Evolutionary conservation across 331 rosid species (phyloP), one percentile per base, ranked within the genome.

Genomic region (Spiraea crenata): DNA sequence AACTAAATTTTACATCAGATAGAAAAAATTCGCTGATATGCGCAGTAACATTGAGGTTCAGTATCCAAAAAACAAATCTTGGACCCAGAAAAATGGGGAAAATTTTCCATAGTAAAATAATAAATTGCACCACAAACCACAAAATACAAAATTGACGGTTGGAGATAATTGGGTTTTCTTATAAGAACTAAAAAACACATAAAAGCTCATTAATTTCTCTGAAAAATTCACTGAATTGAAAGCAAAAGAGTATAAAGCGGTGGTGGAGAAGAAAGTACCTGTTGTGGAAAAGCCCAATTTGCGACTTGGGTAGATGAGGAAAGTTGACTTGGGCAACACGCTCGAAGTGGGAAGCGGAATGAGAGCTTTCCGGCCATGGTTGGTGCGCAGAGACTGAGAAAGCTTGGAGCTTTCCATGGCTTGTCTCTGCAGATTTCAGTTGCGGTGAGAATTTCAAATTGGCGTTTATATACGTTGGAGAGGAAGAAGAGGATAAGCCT

Each of bases 341-440:
- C 31, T 51, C 15, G 76, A 81, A 72, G 52, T 66, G 14, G 65
- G 82, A 44, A 82, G 57, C 34, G 79, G 57, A 31, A 79, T 14
- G 35, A 77, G 70, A 73, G 77, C 41, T 25, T 66, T 84, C 51
- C 74, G 45, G 67, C 73, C 76, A 73, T 72, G 73, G 74, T 19
- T 46, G 12, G 63, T 3, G 62, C 6, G 35, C 1, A 55, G 49
- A 38, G 70, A 42, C 57, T 47, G 68, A 16, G 76, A 85, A 72
- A 79, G 79, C 78, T 80, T 77, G 70, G 72, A 34, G 82, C 47
- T 64, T 49, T 79, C 86, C 91, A 84, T 83, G 80, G 85, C 67
- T 25, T 35, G 50, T 46, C 19, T 9, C 69, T 62, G 57, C 0
- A 13, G 9, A 9, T 17, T 37, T 39, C 25, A 25, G 41, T n/a